Evolutionary conservation across 139 green algal genomes (phyloP).

Genomic region (Astrephomene gubernaculifera): DNA sequence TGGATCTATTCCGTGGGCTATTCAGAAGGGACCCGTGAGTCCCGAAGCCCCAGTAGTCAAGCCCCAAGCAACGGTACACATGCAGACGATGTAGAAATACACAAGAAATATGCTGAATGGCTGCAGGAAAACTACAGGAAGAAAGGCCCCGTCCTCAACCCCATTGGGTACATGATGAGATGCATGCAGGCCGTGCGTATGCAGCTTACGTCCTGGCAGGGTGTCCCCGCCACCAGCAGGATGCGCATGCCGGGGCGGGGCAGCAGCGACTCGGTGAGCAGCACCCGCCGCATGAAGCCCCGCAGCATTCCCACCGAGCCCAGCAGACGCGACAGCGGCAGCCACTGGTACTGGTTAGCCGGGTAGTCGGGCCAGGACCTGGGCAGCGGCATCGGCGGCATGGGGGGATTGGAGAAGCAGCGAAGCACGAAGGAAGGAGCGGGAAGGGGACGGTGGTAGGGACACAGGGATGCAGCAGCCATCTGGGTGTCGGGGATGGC

Average conservation of each 20-base stretch:
- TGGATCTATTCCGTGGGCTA: too few relatives aligned
- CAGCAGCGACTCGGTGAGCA: neutral
- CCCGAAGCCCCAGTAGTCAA: too few relatives aligned
- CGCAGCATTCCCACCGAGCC: neutral
- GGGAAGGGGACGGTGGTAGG: neutral
- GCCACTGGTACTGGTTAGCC: neutral
- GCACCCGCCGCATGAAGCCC: neutral
- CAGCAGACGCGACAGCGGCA: neutral
- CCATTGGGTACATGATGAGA: too few relatives aligned
- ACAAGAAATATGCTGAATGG: too few relatives aligned
- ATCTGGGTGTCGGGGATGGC: too few relatives aligned
- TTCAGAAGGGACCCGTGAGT: too few relatives aligned
- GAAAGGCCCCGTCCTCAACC: too few relatives aligned
- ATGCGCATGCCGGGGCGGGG: neutral
- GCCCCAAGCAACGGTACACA: too few relatives aligned
- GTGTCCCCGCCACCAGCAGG: neutral
- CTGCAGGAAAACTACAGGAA: too few relatives aligned
- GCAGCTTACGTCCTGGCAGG: conserved; percentile 3
- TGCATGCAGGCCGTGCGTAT: too few relatives aligned
- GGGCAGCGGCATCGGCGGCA: neutral
- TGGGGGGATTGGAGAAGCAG: neutral
- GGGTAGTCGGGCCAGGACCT: conserved; percentile 19
- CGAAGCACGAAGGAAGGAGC: neutral
- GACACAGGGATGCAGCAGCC: neutral
- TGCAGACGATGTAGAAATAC: too few relatives aligned